Evolutionary conservation across 2,329 filamentous ascomycete species (phyloP), one percentile per base, ranked within the genome.

Genomic region (Purpureocillium lavendulum): DNA sequence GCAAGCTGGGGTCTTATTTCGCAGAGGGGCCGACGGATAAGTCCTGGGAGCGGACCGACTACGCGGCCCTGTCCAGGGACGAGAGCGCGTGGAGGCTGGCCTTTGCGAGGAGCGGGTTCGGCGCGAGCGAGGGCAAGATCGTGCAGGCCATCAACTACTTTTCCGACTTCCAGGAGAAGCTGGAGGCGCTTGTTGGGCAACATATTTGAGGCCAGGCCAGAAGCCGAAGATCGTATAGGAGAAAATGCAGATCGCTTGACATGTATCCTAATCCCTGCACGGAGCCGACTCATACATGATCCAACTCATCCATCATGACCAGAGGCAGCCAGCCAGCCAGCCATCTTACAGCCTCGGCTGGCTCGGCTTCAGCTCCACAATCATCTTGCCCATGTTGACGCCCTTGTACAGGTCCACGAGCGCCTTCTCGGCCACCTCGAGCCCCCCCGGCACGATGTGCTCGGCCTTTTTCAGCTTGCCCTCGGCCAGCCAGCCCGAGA

Each of bases 391-490:
- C 9, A 73, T 86, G 56, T 89, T 89, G 13, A 69, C 64, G 31
- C 84, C 84, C 36, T 75, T 67, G 55, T 80, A 88, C 40, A 89
- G 59, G 43, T 76, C 71, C 11, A 76, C 59, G 39, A 88, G 65
- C 1, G 73, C 80, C 47, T 75, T 61, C 41, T 84, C 80, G 2
- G 82, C 81, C 29, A 69, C 69, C 42, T 66, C 62, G 11, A 88
- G 60, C 1, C 84, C 84, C n/a, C 83, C 83, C 49, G 73, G 73
- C 44, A 87, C 60, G 41, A 89, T 73, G 2, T 80, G 81, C 60
- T 87, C 82, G 56, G 80, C 80, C 41, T 78, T 65, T 71, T 84
- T 77, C 46, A 89, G 59, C 63, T 80, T 85, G 36, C 84, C 84
- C 55, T 86, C 77, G 2, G 66, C 64, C n/a, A 87, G 55, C 83